Conservation (phyloP, 2,329 filamentous ascomycete genomes). For the Epichloe gansuensis region DNA sequence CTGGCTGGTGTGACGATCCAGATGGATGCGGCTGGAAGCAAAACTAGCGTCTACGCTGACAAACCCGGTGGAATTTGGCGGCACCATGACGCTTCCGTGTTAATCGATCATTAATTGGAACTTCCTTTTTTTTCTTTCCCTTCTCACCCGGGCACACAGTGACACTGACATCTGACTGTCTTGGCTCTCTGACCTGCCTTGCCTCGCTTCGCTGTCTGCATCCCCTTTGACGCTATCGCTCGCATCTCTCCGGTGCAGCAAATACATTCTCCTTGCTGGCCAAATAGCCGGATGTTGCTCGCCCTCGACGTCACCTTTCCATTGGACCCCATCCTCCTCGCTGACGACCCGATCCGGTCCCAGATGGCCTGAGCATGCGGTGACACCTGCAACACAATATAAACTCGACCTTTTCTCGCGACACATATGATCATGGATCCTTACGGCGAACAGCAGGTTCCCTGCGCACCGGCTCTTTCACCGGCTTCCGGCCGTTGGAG, state of each 20-base stretch:
- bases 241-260: background rate
- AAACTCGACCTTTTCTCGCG: background rate
- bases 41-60: constrained; percentile 7
- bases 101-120: background rate
- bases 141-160: background rate
- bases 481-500: constrained; percentile 40
- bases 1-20: background rate
- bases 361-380: constrained; percentile 8
- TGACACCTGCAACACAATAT: constrained; percentile 11
- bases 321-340: constrained; percentile 1
- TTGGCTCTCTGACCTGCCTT: background rate
- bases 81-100: background rate
- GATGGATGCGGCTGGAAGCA: background rate
- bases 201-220: background rate
- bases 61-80: constrained; percentile 2
- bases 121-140: background rate
- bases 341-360: constrained; percentile 11
- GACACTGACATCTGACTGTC: background rate
- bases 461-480: constrained; percentile 47
- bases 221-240: background rate
- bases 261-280: background rate
- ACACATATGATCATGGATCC: constrained; percentile 17
- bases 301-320: constrained; percentile 1
- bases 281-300: background rate
- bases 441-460: constrained; percentile 33